These are phyloP conservation scores for Venturiaceae sp. DNA, from an alignment of 2,329 filamentous ascomycete species.

Conservation along the genomic window DNA sequence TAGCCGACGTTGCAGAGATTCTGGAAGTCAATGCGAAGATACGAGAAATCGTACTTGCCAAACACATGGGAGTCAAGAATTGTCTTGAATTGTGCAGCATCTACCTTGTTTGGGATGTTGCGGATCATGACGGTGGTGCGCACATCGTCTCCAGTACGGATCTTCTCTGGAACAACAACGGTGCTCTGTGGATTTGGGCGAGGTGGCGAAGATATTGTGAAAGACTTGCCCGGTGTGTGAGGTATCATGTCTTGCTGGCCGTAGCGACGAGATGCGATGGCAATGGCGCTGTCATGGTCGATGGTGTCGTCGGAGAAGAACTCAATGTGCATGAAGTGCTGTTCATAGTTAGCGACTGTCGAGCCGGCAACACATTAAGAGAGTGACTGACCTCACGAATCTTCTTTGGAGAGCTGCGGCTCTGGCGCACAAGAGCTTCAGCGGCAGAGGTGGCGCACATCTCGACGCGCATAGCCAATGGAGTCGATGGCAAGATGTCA, in stretches of 20 bases:
- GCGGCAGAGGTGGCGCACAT: neutral
- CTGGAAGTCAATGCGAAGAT: conserved; percentile 65
- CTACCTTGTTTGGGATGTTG: conserved; percentile 88
- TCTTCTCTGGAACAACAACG: neutral
- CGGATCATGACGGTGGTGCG: conserved; percentile 71
- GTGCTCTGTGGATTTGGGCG: neutral
- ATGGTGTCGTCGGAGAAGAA: neutral
- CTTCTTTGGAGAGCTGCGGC: conserved; percentile 1
- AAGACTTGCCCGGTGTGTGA: no score
- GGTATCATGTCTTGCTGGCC: neutral
- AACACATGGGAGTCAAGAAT: conserved; percentile 70
- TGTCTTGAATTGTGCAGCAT: conserved; percentile 51
- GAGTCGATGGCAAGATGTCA: neutral
- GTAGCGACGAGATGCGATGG: neutral
- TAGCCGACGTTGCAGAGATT: conserved; percentile 68
- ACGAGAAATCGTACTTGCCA: conserved; percentile 90
- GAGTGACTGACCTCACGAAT: neutral
- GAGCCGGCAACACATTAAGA: neutral
- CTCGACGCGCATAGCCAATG: conserved; percentile 2
- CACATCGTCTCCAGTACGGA: conserved; percentile 32
- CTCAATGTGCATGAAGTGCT: neutral
- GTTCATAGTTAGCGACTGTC: neutral
- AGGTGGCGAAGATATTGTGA: neutral
- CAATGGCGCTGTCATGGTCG: neutral
- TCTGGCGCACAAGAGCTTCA: neutral